A percentile compares a stretch with the other conserved stretches of the same genome.
These are phyloP conservation scores for Lichina pygmaea DNA, from an alignment of 495 filamentous ascomycete genomes.

Conservation along the genomic window DNA sequence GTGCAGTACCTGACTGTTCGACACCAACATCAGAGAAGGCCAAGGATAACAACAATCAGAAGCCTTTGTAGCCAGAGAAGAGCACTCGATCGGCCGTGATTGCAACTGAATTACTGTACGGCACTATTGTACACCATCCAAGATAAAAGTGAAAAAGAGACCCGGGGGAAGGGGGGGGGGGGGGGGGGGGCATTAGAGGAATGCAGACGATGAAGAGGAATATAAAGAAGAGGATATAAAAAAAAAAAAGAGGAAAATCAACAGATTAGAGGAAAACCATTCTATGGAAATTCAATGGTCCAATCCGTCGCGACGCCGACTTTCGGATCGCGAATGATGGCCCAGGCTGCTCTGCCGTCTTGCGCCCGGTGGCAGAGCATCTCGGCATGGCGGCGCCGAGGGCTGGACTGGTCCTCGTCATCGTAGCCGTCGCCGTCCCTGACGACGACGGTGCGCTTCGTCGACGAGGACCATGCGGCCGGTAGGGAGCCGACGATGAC, in stretches of 20 bases:
- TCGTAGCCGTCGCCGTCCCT: slow-evolving; percentile 37
- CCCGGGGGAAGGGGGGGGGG: too few species aligned
- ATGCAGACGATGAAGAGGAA: neutral
- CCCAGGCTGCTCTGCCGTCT: slow-evolving; percentile 43
- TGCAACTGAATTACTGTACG: too few species aligned
- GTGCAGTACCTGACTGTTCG: too few species aligned
- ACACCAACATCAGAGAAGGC: too few species aligned
- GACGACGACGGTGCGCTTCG: slow-evolving; percentile 36
- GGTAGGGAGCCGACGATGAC: slow-evolving; percentile 51
- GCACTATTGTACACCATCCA: too few species aligned
- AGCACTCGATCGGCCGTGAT: too few species aligned
- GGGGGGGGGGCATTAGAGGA: neutral
- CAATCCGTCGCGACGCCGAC: slow-evolving; percentile 56
- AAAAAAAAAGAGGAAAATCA: neutral
- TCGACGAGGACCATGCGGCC: slow-evolving; percentile 27
- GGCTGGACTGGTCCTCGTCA: too few species aligned
- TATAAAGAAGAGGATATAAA: neutral
- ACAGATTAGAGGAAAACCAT: neutral
- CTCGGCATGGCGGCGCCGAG: slow-evolving; percentile 14
- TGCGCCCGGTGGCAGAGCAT: slow-evolving; percentile 33
- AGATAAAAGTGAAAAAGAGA: too few species aligned
- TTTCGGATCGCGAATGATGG: slow-evolving; percentile 52
- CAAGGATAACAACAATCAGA: too few species aligned
- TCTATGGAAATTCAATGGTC: slow-evolving; percentile 35
- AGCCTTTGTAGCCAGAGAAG: too few species aligned